Evolutionary conservation across 768 basidiomycete species (phyloP), one percentile per base, ranked within the genome.

Genomic region (Podaxis sp.): DNA sequence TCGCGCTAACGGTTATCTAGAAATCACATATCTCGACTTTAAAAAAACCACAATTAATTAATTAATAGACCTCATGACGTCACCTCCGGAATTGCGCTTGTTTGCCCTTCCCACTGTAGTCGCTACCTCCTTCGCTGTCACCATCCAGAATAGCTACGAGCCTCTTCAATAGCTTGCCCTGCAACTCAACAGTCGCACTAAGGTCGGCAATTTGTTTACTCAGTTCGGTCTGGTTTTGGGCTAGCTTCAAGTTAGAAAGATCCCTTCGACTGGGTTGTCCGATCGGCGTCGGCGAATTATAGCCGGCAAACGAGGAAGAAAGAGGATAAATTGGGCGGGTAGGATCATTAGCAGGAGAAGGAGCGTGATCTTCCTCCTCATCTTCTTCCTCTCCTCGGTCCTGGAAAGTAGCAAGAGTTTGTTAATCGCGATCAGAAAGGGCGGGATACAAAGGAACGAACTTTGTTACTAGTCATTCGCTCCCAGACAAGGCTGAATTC

Each of bases 401-500:
- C 60, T 61, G n/a, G 46, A 63, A 61, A 11, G 17, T 56, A 24
- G 11, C 28, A 49, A 49, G 59, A 56, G 41, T 41, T 28, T 28
- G 20, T 50, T 22, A 44, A 46, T 64, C 44, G 1, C n/a, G 17
- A 46, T 17, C 44, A 46, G n/a, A n/a, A 22, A 0, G 8, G 10
- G 20, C n/a, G 3, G 20, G 44, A n/a, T 0, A 1, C 20, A 4
- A 33, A 33, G 10, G 33, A 79, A n/a, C 48, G 81, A 84, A 50
- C 80, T 75, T 54, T 80, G 73, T 20, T 71, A 30, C 8, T 75
- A 0, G 80, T 81, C 91, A 95, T 93, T 33, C 81, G 82, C 62
- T 95, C 93, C 90, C 94, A 97, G 1, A 95, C 91, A 12, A 88
- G 77, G 63, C 92, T 93, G 72, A 97, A 97, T 71, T 97, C 94